Evolutionary conservation across 352 stramenopile species (phyloP), one percentile per base, ranked within the genome.

Genomic region (Achlya hypogyna): DNA sequence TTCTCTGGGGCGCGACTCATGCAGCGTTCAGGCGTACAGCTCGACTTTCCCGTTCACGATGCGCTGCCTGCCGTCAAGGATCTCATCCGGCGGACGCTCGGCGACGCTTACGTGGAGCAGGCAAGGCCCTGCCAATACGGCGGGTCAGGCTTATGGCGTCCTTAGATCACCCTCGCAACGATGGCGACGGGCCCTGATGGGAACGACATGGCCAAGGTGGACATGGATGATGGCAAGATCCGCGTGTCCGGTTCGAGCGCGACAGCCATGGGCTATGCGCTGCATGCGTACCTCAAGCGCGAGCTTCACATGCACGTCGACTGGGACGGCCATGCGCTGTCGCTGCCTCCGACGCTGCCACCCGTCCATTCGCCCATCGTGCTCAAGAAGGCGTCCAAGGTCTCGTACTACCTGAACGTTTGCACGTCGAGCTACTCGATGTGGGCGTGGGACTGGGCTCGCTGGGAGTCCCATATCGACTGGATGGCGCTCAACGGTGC

Each of bases 381-480:
- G 18, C 73, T 88, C 47, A 77, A 88, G 74, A 82, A 86, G 40
- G 78, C 65, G 32, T 60, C 84, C 68, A 86, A 87, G 65, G 94
- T 89, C 69, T 85, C 83, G 32, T 97, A 97, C 76, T 93, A 95
- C 68, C 86, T 94, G 69, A 97, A 97, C 70, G 88, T 97, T 29
- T 96, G 89, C 74, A 97, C 88, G 0, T 84, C 89, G 65, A 93
- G 86, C 71, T 97, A 97, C 72, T 94, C 84, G 43, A 88, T 88
- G 56, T 94, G 88, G 75, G 80, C 79, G 53, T 97, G 91, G 85
- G 80, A 83, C 27, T 96, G 86, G 84, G 32, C 71, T 23, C 75
- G 91, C 64, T 97, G 91, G 91, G 84, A 96, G 71, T 71, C 74
- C 5, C 88, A 97, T 71, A 87, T 97, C 62, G 89, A 97, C 78